phyloP scores from a whole-genome alignment of 768 basidiomycete genomes.

The Macrocybe gigantea region DNA sequence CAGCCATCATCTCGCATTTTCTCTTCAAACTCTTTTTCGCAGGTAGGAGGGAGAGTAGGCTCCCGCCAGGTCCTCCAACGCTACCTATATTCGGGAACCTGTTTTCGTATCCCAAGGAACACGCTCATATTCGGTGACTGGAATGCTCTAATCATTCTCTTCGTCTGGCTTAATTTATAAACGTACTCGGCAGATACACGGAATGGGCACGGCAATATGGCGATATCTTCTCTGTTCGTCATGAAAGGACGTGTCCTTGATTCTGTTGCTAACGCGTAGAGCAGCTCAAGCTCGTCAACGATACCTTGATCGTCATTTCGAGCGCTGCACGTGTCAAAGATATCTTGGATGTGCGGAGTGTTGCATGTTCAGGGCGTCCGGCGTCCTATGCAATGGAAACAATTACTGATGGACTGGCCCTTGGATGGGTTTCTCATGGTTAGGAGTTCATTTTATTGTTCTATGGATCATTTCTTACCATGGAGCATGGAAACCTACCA shows the following conservation, averaged over 20 bases:
- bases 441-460: too few relatives aligned
- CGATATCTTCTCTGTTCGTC: conserved; percentile 10
- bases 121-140: too few relatives aligned
- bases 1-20: too few relatives aligned
- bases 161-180: too few relatives aligned
- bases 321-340: background rate
- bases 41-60: too few relatives aligned
- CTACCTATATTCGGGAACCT: too few relatives aligned
- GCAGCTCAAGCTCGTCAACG: background rate
- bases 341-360: background rate
- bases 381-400: background rate
- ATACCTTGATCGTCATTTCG: background rate
- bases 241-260: background rate
- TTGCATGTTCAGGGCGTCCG: background rate
- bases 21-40: too few relatives aligned
- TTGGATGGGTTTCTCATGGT: background rate
- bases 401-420: background rate
- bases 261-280: background rate
- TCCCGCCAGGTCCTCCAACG: too few relatives aligned
- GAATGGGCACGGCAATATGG: conserved; percentile 10
- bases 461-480: background rate
- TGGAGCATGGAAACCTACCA: background rate
- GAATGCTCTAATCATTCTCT: too few relatives aligned
- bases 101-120: too few relatives aligned
- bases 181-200: conserved; percentile 3